A percentile compares a stretch with the other conserved stretches of the same genome.
Evolutionary conservation across 1,284 basidiomycete genomes (phyloP).

Genomic region (Veloboletus limbatus): DNA sequence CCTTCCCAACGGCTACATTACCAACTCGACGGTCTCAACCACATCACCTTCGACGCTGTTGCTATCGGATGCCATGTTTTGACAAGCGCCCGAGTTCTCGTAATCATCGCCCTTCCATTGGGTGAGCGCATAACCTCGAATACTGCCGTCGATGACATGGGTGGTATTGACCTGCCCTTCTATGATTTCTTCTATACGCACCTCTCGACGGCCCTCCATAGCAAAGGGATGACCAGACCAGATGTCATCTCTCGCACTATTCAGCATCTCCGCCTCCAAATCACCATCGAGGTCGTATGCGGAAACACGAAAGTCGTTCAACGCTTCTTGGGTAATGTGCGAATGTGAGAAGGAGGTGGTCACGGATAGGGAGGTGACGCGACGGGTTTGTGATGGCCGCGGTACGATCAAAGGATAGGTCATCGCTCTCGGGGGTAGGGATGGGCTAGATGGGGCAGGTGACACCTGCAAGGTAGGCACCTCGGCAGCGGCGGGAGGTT

Average conservation of each 20-base stretch:
- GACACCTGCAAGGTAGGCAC: conserved; percentile 9
- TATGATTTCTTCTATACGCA: neutral
- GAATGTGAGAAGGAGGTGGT: conserved; percentile 27
- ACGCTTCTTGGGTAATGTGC: conserved; percentile 26
- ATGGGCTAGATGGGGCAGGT: neutral
- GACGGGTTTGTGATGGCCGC: conserved; percentile 21
- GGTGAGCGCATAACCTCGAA: neutral
- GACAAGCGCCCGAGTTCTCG: conserved; percentile 11
- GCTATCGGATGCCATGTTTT: neutral
- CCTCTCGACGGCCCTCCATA: conserved; percentile 9
- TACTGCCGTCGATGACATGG: conserved; percentile 11
- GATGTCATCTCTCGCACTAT: conserved; percentile 21
- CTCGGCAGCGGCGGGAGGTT: neutral
- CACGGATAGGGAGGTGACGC: conserved; percentile 25
- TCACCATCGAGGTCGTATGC: conserved; percentile 31
- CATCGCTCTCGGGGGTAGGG: neutral
- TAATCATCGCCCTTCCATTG: conserved; percentile 12
- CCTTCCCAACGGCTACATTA: neutral
- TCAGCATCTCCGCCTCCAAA: conserved; percentile 29
- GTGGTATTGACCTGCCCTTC: conserved; percentile 4
- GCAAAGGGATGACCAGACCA: conserved; percentile 10
- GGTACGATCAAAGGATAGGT: neutral
- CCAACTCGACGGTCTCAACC: neutral
- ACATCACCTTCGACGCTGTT: neutral
- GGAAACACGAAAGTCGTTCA: conserved; percentile 23